phyloP scores from a whole-genome alignment of 306 rosid genomes.

The Delonix regia region DNA sequence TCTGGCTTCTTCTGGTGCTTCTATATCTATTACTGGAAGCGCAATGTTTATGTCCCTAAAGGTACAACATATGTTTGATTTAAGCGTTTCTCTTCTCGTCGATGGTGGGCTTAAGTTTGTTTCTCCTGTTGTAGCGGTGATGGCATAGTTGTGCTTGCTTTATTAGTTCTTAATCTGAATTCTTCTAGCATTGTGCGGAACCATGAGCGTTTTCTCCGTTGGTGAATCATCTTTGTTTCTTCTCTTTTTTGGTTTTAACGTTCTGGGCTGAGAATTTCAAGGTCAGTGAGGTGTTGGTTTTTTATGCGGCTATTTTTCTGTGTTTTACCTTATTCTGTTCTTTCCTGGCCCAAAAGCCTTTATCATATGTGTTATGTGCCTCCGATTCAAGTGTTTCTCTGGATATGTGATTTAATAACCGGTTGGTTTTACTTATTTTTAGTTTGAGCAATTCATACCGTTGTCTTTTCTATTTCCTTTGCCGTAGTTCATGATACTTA shows the following conservation, averaged over 20 bases:
- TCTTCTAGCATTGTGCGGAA: not conserved
- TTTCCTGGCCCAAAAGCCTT: not conserved
- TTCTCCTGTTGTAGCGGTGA: not conserved
- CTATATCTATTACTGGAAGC: slow-evolving; percentile 71
- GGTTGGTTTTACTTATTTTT: not conserved
- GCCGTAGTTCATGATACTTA: not conserved
- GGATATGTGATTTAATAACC: not conserved
- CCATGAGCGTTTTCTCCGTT: not conserved
- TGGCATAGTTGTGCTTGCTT: not conserved
- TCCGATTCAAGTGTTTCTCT: slow-evolving; percentile 12
- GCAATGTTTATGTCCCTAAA: slow-evolving; percentile 70
- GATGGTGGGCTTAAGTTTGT: not conserved
- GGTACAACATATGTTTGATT: slow-evolving; percentile 38
- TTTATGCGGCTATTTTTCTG: not conserved
- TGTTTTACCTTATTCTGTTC: not conserved
- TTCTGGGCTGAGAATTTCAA: slow-evolving; percentile 13
- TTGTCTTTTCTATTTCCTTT: not conserved
- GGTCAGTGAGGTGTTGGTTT: slow-evolving; percentile 12
- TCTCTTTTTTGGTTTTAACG: not conserved
- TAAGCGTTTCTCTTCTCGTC: not conserved
- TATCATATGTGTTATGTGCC: not conserved
- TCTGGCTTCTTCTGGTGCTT: slow-evolving; percentile 80
- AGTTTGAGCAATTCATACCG: not conserved
- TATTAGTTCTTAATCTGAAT: slow-evolving; percentile 20
- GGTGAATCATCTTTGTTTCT: not conserved